Percentiles rank a stretch among this genome's conserved stretches.
Conservation (phyloP, 2,329 filamentous ascomycete species). For the Blastomyces silverae region DNA sequence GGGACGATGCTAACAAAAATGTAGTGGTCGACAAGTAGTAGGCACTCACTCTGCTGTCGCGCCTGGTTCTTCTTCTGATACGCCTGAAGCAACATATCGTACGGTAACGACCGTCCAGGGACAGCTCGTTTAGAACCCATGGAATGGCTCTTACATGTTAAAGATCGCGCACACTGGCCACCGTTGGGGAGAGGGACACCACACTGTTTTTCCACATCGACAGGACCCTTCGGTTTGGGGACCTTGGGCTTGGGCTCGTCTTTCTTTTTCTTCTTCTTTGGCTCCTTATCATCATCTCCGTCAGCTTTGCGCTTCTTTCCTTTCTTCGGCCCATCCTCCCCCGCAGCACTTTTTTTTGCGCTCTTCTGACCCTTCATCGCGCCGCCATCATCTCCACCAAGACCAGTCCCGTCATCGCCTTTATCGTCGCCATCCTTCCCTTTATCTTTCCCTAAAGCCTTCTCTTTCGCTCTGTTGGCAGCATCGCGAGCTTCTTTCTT, state of each 20-base stretch:
- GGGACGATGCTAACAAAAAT: background rate
- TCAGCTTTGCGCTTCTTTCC: constrained; percentile 75
- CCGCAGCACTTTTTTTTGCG: constrained; percentile 55
- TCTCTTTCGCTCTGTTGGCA: constrained; percentile 54
- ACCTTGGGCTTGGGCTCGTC: constrained; percentile 79
- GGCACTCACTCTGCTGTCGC: constrained; percentile 78
- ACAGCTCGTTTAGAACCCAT: constrained; percentile 92
- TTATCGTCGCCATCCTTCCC: constrained; percentile 41
- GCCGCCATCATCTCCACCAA: constrained; percentile 23
- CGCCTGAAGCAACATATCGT: constrained; percentile 81
- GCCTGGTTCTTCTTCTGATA: constrained; percentile 99
- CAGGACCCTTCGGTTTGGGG: constrained; percentile 81
- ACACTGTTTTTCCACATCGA: constrained; percentile 90
- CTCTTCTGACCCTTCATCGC: constrained; percentile 57
- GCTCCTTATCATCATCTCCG: constrained; percentile 62
- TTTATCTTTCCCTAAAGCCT: constrained; percentile 42
- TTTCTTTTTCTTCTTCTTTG: constrained; percentile 91
- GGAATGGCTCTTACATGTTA: constrained; percentile 91
- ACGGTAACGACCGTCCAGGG: constrained; percentile 76
- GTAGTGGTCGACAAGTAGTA: constrained; percentile 1
- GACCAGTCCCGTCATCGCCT: constrained; percentile 31
- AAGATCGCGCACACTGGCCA: constrained; percentile 74
- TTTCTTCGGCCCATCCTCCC: constrained; percentile 53
- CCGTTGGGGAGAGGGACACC: constrained; percentile 81
- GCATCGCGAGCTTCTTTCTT: constrained; percentile 70